Evolutionary conservation across 192 early-diverging fungal species (phyloP).

Genomic region (Coemansia sp.): DNA sequence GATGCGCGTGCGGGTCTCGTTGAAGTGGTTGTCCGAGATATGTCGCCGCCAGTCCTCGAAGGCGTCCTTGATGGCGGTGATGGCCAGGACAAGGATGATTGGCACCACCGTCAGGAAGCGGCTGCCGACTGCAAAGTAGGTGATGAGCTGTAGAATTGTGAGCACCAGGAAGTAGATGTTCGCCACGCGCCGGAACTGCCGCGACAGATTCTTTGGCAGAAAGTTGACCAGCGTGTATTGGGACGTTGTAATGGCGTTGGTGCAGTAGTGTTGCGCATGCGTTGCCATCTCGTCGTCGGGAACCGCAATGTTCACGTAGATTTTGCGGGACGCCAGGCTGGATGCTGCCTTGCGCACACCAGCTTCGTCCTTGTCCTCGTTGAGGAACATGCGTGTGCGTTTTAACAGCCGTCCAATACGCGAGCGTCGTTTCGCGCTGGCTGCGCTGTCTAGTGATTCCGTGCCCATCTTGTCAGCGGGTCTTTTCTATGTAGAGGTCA

Average conservation of each 20-base stretch:
- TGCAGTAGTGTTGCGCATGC: constrained; percentile 63
- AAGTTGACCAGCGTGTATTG: constrained; percentile 89
- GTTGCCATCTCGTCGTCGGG: constrained; percentile 59
- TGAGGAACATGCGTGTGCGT: not conserved
- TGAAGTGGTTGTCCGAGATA: constrained; percentile 80
- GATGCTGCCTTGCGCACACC: constrained; percentile 30
- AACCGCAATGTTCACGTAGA: constrained; percentile 69
- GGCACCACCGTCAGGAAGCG: constrained; percentile 81
- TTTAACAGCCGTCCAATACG: not conserved
- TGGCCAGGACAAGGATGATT: constrained; percentile 76
- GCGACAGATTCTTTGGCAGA: constrained; percentile 89
- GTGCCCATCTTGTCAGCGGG: not conserved
- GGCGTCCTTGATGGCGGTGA: constrained; percentile 86
- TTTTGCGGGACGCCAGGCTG: constrained; percentile 38
- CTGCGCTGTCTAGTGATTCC: not conserved
- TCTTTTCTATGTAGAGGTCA: not conserved
- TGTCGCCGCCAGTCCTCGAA: constrained; percentile 90
- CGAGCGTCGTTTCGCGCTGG: constrained; percentile 1
- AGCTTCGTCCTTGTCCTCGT: not conserved
- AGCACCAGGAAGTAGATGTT: constrained; percentile 85
- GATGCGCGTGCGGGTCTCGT: constrained; percentile 66
- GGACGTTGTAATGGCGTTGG: constrained; percentile 87
- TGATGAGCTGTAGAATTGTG: constrained; percentile 70
- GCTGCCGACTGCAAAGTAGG: constrained; percentile 77
- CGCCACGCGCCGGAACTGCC: constrained; percentile 85